Percentiles rank a stretch among this genome's conserved stretches.
Conservation (phyloP, 495 filamentous ascomycete genomes). For the Podospora anserina region DNA sequence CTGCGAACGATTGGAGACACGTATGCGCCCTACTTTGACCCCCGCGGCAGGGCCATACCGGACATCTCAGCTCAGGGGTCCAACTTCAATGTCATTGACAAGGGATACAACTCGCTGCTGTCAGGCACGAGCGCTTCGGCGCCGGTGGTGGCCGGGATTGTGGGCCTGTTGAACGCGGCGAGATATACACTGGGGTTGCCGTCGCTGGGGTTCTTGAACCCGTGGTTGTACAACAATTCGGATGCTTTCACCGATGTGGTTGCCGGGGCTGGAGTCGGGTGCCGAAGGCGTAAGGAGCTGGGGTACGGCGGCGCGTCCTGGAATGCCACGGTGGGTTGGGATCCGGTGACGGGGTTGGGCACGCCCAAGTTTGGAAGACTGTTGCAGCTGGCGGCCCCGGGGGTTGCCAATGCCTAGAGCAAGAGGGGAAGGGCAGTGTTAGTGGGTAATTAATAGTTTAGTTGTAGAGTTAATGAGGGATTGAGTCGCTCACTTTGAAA, state of each 20-base stretch:
- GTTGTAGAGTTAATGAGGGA: not conserved
- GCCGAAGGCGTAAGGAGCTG: slow-evolving; percentile 44
- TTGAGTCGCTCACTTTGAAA: too few species aligned
- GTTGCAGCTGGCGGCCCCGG: slow-evolving; percentile 27
- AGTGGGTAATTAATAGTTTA: not conserved
- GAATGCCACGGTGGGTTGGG: slow-evolving; percentile 51
- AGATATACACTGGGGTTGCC: slow-evolving; percentile 50
- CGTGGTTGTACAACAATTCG: slow-evolving; percentile 57
- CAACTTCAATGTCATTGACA: slow-evolving; percentile 35
- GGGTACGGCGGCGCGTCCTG: slow-evolving; percentile 58
- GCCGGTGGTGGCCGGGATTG: slow-evolving; percentile 57
- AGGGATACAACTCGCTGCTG: slow-evolving; percentile 1
- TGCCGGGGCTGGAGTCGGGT: slow-evolving; percentile 58
- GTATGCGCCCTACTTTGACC: slow-evolving; percentile 53
- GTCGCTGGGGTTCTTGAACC: slow-evolving; percentile 65
- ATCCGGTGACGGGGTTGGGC: slow-evolving; percentile 47
- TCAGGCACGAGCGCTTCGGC: slow-evolving; percentile 50
- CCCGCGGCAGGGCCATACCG: slow-evolving; percentile 62
- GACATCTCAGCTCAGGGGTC: slow-evolving; percentile 61
- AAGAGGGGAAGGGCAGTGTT: not conserved
- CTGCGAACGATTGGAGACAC: slow-evolving; percentile 50
- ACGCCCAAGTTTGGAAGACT: slow-evolving; percentile 36
- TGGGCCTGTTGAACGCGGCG: slow-evolving; percentile 64
- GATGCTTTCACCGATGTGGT: slow-evolving; percentile 63
- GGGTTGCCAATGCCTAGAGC: slow-evolving; percentile 22